Base-by-base conservation (phyloP, 805 yeast species). In the Saitoella complicata region DNA sequence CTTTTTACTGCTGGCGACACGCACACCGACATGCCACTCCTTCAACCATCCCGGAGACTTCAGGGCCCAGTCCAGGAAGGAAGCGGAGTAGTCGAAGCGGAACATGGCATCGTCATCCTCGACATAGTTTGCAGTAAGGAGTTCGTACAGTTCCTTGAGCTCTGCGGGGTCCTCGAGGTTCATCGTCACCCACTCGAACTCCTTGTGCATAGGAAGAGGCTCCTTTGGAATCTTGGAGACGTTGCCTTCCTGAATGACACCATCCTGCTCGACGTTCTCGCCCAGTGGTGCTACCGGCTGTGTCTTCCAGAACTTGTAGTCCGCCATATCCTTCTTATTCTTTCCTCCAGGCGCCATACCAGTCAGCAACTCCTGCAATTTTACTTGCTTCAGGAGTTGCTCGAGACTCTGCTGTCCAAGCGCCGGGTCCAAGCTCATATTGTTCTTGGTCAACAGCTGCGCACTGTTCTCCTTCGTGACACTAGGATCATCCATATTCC, bases 221-320 rank as follows among this genome's bases (percentile, higher is more conserved):
- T 66, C 64, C 41, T 68, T 73, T 5, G 87, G 74, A 37, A 91
- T 72, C 47, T 86, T 86, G 4, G 62, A 80, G 1, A 87, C 77
- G 0, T 75, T 76, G 58, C 83, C 84, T 6, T 55, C 42, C 32
- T 55, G 52, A 53, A 86, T 93, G 51, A 87, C 84, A 6, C 94
- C 88, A 0, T 95, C 95, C 56, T 85, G 94, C 7, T 67, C 60
- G 5, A 64, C 69, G 39, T 66, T 59, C 55, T 80, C 91, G 57
- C 82, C 82, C 50, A 33, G 32, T 37, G 31, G 37, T 42, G 21
- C 73, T 13, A 91, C 97, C 0, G 98, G 98, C 64, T 91, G 98
- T 2, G 98, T 91, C 57, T 81, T 83, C 98, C 98, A 91, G 64
- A 91, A 91, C 65, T 82, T 84, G 67, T 87, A 84, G 57, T 87